A percentile compares a stretch with the other conserved stretches of the same genome.
phyloP scores from a whole-genome alignment of 2,329 filamentous ascomycete genomes.

The Cucurbitaria berberidis region DNA sequence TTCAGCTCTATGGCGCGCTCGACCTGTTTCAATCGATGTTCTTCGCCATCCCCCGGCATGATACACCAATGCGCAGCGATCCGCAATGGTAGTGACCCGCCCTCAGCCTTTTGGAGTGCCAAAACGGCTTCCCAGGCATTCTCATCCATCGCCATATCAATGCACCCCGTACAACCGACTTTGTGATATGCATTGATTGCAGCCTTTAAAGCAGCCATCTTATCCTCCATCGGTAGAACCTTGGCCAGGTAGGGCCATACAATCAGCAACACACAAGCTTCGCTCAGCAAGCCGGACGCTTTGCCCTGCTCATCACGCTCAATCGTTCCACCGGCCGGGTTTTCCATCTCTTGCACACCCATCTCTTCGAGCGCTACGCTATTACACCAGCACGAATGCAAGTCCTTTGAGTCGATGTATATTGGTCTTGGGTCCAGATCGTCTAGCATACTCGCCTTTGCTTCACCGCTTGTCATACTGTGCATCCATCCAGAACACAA shows the following conservation, averaged over 20 bases:
- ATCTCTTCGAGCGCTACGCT: conserved; percentile 60
- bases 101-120: conserved; percentile 43
- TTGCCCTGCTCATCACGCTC: conserved; percentile 56
- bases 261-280: conserved; percentile 61
- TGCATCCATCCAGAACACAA: conserved; percentile 64
- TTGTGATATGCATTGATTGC: conserved; percentile 59
- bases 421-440: conserved; percentile 60
- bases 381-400: conserved; percentile 65
- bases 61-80: conserved; percentile 65
- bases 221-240: conserved; percentile 57
- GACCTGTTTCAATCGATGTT: conserved; percentile 57
- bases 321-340: conserved; percentile 61
- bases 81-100: conserved; percentile 52
- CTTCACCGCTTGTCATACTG: conserved; percentile 59
- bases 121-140: conserved; percentile 60
- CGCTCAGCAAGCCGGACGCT: conserved; percentile 59
- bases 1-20: conserved; percentile 59
- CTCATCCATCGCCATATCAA: conserved; percentile 67
- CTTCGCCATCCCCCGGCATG: conserved; percentile 53
- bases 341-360: conserved; percentile 53
- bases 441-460: conserved; percentile 59
- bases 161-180: conserved; percentile 60
- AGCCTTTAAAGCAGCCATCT: conserved; percentile 53
- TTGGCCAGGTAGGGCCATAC: conserved; percentile 62
- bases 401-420: conserved; percentile 63